Evolutionary conservation across 225 moss, liverwort and hornwort species (phyloP).

Genomic region (Straminergon stramineum): DNA sequence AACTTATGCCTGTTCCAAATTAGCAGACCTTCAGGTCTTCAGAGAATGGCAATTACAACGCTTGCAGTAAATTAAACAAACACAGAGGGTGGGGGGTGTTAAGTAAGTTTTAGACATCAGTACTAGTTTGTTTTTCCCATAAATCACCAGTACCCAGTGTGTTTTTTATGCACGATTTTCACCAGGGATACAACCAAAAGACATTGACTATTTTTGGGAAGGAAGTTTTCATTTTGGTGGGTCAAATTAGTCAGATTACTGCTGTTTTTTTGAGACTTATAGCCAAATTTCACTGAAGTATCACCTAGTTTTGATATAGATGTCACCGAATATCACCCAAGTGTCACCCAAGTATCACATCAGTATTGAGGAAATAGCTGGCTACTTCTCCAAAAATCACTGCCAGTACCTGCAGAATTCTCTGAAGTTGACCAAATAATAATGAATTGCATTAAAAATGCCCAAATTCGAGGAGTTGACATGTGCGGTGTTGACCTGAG

Average conservation of each 20-base stretch:
- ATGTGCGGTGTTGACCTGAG: neutral
- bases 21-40: neutral
- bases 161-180: too few relatives aligned
- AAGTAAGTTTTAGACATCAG: neutral
- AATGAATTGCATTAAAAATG: fast-evolving
- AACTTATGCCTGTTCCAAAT: neutral
- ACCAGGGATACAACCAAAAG: too few relatives aligned
- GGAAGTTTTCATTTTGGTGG: too few relatives aligned
- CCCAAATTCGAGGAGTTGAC: fast-evolving
- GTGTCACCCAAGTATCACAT: neutral
- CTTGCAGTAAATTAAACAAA: neutral
- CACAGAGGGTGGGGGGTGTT: neutral
- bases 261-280: too few relatives aligned
- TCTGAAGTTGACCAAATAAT: neutral
- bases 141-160: neutral
- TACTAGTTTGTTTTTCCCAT: neutral
- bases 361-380: neutral
- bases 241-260: too few relatives aligned
- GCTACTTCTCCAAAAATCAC: neutral
- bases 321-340: neutral
- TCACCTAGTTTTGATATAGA: too few relatives aligned
- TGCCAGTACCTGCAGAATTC: neutral
- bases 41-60: neutral
- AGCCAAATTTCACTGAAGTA: too few relatives aligned
- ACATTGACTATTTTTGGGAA: too few relatives aligned